These are phyloP conservation scores for Chalciporus chontae DNA, from an alignment of 768 basidiomycete genomes.

Conservation along the genomic window DNA sequence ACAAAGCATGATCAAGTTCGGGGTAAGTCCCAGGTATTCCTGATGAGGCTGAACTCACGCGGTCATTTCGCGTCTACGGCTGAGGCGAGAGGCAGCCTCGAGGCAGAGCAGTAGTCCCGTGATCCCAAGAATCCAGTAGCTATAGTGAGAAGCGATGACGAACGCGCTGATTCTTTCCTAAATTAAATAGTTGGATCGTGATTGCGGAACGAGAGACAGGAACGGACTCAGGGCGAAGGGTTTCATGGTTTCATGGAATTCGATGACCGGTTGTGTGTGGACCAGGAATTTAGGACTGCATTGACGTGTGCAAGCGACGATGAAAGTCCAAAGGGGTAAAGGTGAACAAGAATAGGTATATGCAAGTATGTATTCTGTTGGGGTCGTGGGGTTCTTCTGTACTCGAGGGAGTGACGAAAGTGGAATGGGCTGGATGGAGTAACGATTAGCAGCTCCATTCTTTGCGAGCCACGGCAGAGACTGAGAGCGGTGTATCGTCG, in stretches of 20 bases:
- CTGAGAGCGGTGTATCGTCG: neutral
- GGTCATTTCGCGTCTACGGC: slow-evolving; percentile 28
- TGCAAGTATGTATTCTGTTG: too few relatives aligned
- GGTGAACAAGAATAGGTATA: neutral
- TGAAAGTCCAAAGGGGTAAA: slow-evolving; percentile 6
- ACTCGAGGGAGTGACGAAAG: neutral
- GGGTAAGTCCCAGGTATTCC: slow-evolving; percentile 11
- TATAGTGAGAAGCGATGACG: slow-evolving; percentile 15
- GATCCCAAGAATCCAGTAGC: slow-evolving; percentile 10
- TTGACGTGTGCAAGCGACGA: slow-evolving; percentile 3
- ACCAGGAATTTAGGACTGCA: neutral
- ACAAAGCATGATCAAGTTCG: too few relatives aligned
- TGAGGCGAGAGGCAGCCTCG: slow-evolving; percentile 24
- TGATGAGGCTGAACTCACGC: slow-evolving; percentile 18
- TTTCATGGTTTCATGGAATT: slow-evolving; percentile 4
- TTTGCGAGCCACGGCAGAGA: too few relatives aligned
- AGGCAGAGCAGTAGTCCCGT: slow-evolving; percentile 26
- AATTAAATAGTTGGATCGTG: slow-evolving; percentile 6
- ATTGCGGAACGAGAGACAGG: slow-evolving; percentile 14
- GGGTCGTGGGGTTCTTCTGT: neutral
- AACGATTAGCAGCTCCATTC: too few relatives aligned
- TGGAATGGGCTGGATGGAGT: too few relatives aligned
- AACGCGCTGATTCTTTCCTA: neutral
- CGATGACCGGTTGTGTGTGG: slow-evolving; percentile 23
- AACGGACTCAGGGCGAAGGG: slow-evolving; percentile 24